Base-by-base conservation (phyloP, 306 rosid genomes). In the Quercus suber region DNA sequence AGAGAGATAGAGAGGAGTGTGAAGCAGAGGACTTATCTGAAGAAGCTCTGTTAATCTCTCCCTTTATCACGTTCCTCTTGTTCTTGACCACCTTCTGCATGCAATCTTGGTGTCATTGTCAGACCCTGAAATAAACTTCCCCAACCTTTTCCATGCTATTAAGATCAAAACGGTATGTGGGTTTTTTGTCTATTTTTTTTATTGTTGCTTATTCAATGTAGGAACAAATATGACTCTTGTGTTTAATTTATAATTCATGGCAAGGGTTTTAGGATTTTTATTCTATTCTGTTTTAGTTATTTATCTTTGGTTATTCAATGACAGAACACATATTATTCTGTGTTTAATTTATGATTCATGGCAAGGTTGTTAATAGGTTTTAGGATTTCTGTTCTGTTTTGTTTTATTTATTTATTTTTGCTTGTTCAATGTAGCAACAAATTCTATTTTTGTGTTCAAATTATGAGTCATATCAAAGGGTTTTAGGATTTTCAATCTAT, bases 111-210 rank as follows among this genome's bases (percentile, higher is more conserved):
- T 49, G 82, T 55, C 75, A 76, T 49, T 10, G 55, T 55, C 78
- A 49, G 74, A 75, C 63, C 45, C 78, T 55, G 37, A 73, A 69
- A 64, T 86, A 65, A 19, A 23, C 21, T 27, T 57, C 57, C 49
- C 75, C 75, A 55, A 69, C 71, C 64, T 69, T 69, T 77, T 79
- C 57, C 80, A 78, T 76, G 86, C 77, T 64, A 75, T 79, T 75
- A n/a, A 83, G 55, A 84, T 82, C 82, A 69, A 80, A 80, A 75
- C 10, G 90, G 92, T 88, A 77, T 52, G 83, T 73, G 75, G 53
- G 33, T 82, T 83, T 79, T 73, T 3, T 41, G 55, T 33, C 8
- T 33, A 13, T 43, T 75, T 5, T n/a, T 35, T 27, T 30, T 2
- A 52, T 23, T 23, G 55, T 55, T 55, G 33, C 53, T 13, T 23